phyloP scores from a whole-genome alignment of 2,329 filamentous ascomycete species.

The Nothophaeocryptopus gaeumannii region DNA sequence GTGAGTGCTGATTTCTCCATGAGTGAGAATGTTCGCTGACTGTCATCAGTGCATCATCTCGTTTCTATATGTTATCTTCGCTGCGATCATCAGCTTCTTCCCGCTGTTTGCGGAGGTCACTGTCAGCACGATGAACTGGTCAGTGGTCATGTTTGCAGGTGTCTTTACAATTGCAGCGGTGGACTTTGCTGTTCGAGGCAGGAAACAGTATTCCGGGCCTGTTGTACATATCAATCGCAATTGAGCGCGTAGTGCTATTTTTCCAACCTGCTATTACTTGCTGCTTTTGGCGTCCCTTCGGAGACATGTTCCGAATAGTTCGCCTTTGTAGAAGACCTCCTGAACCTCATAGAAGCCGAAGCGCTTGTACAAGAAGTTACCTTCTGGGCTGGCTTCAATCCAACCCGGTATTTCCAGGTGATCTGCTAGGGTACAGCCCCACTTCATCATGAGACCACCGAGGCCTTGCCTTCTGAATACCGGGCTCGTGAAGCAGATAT shows the following conservation, averaged over 20 bases:
- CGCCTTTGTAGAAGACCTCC: constrained; percentile 5
- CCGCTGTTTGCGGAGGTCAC: constrained; percentile 15
- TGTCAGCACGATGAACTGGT: constrained; percentile 22
- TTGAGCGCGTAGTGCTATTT: neutral
- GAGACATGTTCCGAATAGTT: constrained; percentile 5
- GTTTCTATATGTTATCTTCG: constrained; percentile 9
- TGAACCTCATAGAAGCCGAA: constrained; percentile 25
- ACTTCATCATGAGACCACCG: constrained; percentile 38
- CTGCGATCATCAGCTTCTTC: constrained; percentile 21
- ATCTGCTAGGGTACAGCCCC: constrained; percentile 38
- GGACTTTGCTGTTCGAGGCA: constrained; percentile 14
- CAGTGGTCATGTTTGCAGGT: constrained; percentile 18
- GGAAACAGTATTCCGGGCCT: constrained; percentile 15
- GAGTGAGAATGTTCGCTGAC: no score
- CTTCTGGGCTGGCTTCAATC: constrained; percentile 29
- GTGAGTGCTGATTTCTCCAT: no score
- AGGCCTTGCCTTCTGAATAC: constrained; percentile 38
- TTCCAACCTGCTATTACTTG: no score
- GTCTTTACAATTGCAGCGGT: constrained; percentile 12
- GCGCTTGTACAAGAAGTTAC: constrained; percentile 27
- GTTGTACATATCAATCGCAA: constrained; percentile 12
- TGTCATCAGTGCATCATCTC: constrained; percentile 28
- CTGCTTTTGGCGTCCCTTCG: neutral
- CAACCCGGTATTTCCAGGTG: constrained; percentile 32
- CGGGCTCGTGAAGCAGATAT: constrained; percentile 38